Base-by-base conservation (phyloP, 345 rosid species). In the Lepidium africanum region DNA sequence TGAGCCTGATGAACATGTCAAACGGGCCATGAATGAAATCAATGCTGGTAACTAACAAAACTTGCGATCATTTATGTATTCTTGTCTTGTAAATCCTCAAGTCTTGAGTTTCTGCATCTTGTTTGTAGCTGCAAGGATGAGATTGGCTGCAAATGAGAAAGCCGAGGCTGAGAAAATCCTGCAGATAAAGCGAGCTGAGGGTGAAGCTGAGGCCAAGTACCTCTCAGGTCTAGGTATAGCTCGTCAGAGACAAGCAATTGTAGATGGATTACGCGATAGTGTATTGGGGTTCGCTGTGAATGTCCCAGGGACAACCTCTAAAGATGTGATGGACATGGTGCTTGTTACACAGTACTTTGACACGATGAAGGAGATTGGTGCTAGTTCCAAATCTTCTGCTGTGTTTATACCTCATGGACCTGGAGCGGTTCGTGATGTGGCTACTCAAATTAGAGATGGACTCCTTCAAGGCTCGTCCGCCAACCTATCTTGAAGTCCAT, bases 1-100 rank as follows among this genome's bases (percentile, higher is more conserved):
- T 1, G 86, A 82, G 72, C 86, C 86, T 59, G 84, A 82, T 13
- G 81, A 78, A 19, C 84, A 71, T 61, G 86, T 82, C 60, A 82
- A 80, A 58, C 73, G 76, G 0, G 86, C 86, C 12, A 82, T 82
- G 86, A 82, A 82, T 45, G 86, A 80, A 53, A 82, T 80, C 49
- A 82, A 82, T 36, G 84, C 86, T 16, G 84, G 86, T 82, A 70
- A 52, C 10, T 11, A 46, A 49, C 67, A 58, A 57, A 10, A 25
- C 51, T 19, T 49, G 2, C 5, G 8, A 41, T 52, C 32, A 40
- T 25, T n/a, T 68, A 5, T n/a, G 19, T 4, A 42, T 35, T 64
- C 46, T 45, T 55, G 39, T 40, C 39, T 54, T 72, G 13, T 42
- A 54, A 0, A 43, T 10, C 6, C n/a, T 53, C 3, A 3, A 38